phyloP scores from a whole-genome alignment of 805 yeast species.

The Candida glaebosa region DNA sequence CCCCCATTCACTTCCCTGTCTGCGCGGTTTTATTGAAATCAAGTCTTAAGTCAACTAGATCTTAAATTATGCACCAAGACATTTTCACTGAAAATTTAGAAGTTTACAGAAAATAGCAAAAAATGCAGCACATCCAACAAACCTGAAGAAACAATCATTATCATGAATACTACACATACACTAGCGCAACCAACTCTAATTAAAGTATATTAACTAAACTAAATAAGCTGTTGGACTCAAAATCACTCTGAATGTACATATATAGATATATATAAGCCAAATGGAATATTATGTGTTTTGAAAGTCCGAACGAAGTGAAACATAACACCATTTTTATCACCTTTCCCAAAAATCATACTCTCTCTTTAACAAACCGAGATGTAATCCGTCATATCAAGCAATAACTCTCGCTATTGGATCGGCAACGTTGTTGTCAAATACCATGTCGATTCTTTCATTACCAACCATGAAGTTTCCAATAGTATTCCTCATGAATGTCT shows the following conservation, averaged over 20 bases:
- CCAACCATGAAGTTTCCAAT: constrained; percentile 44
- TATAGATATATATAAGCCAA: background rate
- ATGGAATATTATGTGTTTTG: background rate
- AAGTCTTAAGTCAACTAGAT: too few relatives aligned
- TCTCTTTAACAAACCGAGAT: too few relatives aligned
- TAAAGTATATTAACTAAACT: background rate
- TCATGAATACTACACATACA: too few relatives aligned
- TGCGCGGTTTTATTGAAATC: too few relatives aligned
- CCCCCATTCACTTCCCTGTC: background rate
- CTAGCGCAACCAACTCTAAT: too few relatives aligned
- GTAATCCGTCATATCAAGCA: too few relatives aligned
- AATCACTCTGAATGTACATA: background rate
- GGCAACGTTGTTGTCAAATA: constrained; percentile 19
- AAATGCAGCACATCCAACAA: too few relatives aligned
- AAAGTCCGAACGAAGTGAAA: too few relatives aligned
- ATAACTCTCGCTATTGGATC: background rate
- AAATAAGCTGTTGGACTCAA: background rate
- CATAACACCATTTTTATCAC: background rate
- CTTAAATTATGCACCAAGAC: too few relatives aligned
- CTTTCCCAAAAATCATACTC: background rate
- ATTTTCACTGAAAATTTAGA: too few relatives aligned
- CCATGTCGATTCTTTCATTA: constrained; percentile 37
- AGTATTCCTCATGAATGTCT: constrained; percentile 30
- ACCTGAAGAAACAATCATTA: too few relatives aligned
- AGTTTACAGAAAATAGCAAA: too few relatives aligned